A percentile compares a stretch with the other conserved stretches of the same genome.
Evolutionary conservation across 371 early-diverging fungal species (phyloP).

Genomic region (Apophysomyces elegans): DNA sequence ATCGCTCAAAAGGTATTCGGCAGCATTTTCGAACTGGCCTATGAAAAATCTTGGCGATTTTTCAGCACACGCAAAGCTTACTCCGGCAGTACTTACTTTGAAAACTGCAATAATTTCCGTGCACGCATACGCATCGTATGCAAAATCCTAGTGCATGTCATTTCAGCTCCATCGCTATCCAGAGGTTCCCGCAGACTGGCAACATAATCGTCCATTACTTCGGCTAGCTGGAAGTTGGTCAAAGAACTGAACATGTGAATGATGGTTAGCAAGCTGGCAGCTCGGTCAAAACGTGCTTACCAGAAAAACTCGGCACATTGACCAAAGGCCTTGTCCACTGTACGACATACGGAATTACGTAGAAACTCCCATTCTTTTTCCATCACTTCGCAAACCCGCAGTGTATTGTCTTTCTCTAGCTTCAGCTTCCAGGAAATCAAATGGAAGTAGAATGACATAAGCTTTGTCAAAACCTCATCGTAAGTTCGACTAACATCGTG

Average conservation of each 20-base stretch:
- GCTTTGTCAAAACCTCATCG: slow-evolving; percentile 70
- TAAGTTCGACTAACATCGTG: slow-evolving; percentile 62
- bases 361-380: slow-evolving; percentile 85
- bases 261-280: not conserved
- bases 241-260: slow-evolving; percentile 29
- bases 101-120: slow-evolving; percentile 65
- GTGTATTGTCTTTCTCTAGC: slow-evolving; percentile 58
- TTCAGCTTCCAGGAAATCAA: slow-evolving; percentile 74
- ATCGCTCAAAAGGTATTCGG: slow-evolving; percentile 70
- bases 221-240: slow-evolving; percentile 45
- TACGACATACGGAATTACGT: slow-evolving; percentile 60
- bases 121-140: slow-evolving; percentile 69
- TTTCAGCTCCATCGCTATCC: slow-evolving; percentile 20
- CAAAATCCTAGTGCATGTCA: slow-evolving; percentile 57
- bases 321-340: slow-evolving; percentile 72
- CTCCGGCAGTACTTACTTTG: slow-evolving; percentile 42
- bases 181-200: slow-evolving; percentile 34
- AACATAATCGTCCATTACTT: slow-evolving; percentile 52
- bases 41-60: slow-evolving; percentile 50
- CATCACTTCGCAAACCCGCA: slow-evolving; percentile 78
- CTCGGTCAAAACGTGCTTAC: slow-evolving; percentile 31
- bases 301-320: slow-evolving; percentile 82
- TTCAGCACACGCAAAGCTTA: not conserved
- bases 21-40: slow-evolving; percentile 70
- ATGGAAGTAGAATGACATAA: slow-evolving; percentile 78